Evolutionary conservation across 2,329 filamentous ascomycete species (phyloP), one percentile per base, ranked within the genome.

Genomic region (Alternaria solani): DNA sequence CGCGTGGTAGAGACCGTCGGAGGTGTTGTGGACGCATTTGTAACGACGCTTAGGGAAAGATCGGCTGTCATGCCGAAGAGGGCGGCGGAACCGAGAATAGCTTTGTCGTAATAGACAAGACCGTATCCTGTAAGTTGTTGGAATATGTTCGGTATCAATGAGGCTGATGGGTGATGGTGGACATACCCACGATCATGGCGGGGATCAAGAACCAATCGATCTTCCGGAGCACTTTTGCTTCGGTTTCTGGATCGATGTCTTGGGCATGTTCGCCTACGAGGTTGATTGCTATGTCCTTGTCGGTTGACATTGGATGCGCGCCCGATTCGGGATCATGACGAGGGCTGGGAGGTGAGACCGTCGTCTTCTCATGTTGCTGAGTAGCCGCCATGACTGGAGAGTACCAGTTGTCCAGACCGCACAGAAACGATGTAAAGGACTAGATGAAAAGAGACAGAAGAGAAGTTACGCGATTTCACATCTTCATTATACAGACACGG

Each of bases 51-150:
- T 42, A 93, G 84, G 1, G 80, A 64, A 4, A 93, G 83, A 71
- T 93, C 90, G 3, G 81, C 80, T 0, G 89, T 92, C 90, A 93
- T 92, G 64, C 91, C 91, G 72, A 93, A 92, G 12, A 93, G 84
- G 1, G 85, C 87, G 0, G 91, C 90, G 25, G 87, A 88, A 18
- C 91, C 91, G 3, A 93, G 82, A 62, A 93, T 93, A 7, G 91
- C 90, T 81, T 91, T 91, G 74, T 91, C 89, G 72, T 90, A 90
- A 76, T 90, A 91, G 0, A 91, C 88, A 34, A 91, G 80, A 2
- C 88, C 88, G 76, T 91, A 87, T 3, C 86, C 85, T 68, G 23
- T 9, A n/a, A 7, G 43, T 6, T 16, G 23, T 44, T 20, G 18
- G 36, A 4, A 49, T 32, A 16, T n/a, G 12, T 6, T 23, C 23